Conservation (phyloP, 495 filamentous ascomycete species). For the Aspergillus conjunctus region DNA sequence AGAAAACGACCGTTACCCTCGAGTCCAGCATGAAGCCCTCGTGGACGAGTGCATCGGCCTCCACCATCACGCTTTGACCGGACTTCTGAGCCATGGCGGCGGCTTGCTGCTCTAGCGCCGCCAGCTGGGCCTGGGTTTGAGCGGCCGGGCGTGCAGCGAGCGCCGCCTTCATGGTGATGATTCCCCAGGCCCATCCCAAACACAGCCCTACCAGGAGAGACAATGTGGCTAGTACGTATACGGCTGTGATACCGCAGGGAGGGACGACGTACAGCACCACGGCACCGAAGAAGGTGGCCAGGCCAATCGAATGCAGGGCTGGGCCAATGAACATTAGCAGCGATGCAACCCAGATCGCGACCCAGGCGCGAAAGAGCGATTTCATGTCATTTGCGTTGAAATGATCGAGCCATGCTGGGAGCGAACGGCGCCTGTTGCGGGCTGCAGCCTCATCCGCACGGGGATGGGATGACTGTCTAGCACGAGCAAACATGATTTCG, state of each 20-base stretch:
- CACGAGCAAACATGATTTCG: no score
- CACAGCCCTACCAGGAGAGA: constrained; percentile 28
- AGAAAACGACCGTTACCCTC: constrained; percentile 24
- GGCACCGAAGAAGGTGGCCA: constrained; percentile 24
- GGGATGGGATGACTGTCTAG: no score
- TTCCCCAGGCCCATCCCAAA: constrained; percentile 29
- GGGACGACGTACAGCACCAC: constrained; percentile 26
- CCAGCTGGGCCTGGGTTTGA: constrained; percentile 15
- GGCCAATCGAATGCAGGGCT: constrained; percentile 27
- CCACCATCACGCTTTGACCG: constrained; percentile 4
- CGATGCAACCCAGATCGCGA: constrained; percentile 42
- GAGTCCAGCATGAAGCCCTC: constrained; percentile 31
- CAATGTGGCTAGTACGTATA: constrained; percentile 25
- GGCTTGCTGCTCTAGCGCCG: constrained; percentile 19
- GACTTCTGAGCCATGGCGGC: constrained; percentile 9
- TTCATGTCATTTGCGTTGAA: constrained; percentile 47
- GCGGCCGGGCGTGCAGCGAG: constrained; percentile 20
- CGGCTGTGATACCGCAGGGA: constrained; percentile 21
- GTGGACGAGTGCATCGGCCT: constrained; percentile 17
- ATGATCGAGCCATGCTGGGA: constrained; percentile 43
- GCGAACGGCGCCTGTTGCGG: no score
- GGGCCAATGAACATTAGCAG: constrained; percentile 44
- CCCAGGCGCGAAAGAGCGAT: constrained; percentile 40
- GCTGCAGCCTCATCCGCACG: no score
- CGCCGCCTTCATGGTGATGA: constrained; percentile 29